Percentiles rank a stretch among this genome's conserved stretches.
Conservation (phyloP, 768 basidiomycete species). For the Russula sp. region DNA sequence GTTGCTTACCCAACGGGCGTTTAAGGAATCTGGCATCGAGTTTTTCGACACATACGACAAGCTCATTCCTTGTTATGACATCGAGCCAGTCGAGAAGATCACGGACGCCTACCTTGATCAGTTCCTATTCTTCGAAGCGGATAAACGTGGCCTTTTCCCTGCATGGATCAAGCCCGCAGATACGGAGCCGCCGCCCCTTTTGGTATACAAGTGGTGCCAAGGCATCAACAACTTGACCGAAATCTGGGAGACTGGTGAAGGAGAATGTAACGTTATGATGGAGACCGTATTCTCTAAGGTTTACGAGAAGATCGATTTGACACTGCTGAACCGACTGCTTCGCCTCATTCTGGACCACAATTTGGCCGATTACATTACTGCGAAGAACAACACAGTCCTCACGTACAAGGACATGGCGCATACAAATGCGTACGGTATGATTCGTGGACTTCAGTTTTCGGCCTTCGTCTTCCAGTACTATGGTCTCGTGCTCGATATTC, state of each 20-base stretch:
- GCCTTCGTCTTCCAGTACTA: slow-evolving; percentile 99
- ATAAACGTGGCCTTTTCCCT: slow-evolving; percentile 97
- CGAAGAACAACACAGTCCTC: slow-evolving; percentile 95
- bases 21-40: slow-evolving; percentile 97
- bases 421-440: slow-evolving; percentile 94
- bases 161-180: slow-evolving; percentile 99
- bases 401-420: slow-evolving; percentile 99
- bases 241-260: slow-evolving; percentile 97
- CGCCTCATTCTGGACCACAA: slow-evolving; percentile 98
- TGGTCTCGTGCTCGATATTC: slow-evolving; percentile 89
- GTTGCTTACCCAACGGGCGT: slow-evolving; percentile 93
- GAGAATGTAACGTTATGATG: slow-evolving; percentile 98
- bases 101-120: slow-evolving; percentile 99
- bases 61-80: slow-evolving; percentile 97
- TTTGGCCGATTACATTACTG: slow-evolving; percentile 97
- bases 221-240: slow-evolving; percentile 99
- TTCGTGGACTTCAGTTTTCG: slow-evolving; percentile 97
- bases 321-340: slow-evolving; percentile 89
- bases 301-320: slow-evolving; percentile 98
- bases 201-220: slow-evolving; percentile 99
- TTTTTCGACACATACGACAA: slow-evolving; percentile 98
- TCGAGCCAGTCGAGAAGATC: slow-evolving; percentile 99
- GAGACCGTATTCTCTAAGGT: slow-evolving; percentile 97
- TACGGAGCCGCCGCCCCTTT: slow-evolving; percentile 92
- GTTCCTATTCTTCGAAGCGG: slow-evolving; percentile 98